Percentiles rank a stretch among this genome's conserved stretches.
Evolutionary conservation across 228 moss, liverwort and hornwort genomes (phyloP).

Genomic region (Sphagnum magellanicum): DNA sequence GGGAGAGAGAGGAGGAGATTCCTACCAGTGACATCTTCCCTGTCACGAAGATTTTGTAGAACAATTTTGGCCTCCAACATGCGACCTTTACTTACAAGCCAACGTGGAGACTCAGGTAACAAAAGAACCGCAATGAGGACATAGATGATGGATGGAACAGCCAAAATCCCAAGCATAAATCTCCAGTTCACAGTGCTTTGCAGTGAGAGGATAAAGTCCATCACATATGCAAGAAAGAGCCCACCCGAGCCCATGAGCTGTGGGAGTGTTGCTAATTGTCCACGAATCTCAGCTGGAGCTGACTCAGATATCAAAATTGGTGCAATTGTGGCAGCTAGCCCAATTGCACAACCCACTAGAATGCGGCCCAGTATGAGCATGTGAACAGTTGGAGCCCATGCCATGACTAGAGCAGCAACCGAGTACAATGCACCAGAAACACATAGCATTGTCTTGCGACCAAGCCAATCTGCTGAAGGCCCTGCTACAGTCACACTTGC

Average conservation of each 20-base stretch:
- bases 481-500: slow-evolving; percentile 67
- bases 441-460: slow-evolving; percentile 64
- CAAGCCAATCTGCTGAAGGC: slow-evolving; percentile 86
- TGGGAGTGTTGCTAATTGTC: slow-evolving; percentile 89
- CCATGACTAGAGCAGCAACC: slow-evolving; percentile 59
- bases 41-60: slow-evolving; percentile 65
- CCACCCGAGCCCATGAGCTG: slow-evolving; percentile 86
- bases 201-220: slow-evolving; percentile 80
- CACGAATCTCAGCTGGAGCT: slow-evolving; percentile 90
- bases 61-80: slow-evolving; percentile 84
- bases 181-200: slow-evolving; percentile 70
- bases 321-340: slow-evolving; percentile 85
- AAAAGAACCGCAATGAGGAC: slow-evolving; percentile 42
- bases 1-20: neutral
- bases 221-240: slow-evolving; percentile 75
- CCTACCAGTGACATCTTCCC: slow-evolving; percentile 81
- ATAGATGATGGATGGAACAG: slow-evolving; percentile 48
- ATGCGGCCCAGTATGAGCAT: slow-evolving; percentile 78
- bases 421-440: slow-evolving; percentile 56
- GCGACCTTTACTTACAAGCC: slow-evolving; percentile 96
- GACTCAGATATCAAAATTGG: slow-evolving; percentile 97
- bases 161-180: slow-evolving; percentile 70
- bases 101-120: slow-evolving; percentile 91
- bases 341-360: slow-evolving; percentile 55
- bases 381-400: slow-evolving; percentile 76